These are phyloP conservation scores for Afroboletus lepidellus DNA, from an alignment of 1,284 basidiomycete species.

Conservation along the genomic window DNA sequence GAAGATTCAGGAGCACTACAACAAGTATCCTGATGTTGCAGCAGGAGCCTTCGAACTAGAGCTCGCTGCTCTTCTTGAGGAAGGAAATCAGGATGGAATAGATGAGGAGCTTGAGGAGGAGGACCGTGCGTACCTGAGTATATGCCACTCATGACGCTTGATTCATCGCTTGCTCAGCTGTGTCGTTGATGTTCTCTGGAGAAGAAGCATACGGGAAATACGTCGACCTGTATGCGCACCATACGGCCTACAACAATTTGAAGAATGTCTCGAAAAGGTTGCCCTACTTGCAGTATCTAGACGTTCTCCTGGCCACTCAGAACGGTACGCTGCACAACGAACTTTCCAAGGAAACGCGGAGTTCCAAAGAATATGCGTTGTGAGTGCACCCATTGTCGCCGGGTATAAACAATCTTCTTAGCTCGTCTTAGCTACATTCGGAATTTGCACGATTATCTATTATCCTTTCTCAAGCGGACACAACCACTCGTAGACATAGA, in stretches of 20 bases:
- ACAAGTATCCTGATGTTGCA: constrained; percentile 88
- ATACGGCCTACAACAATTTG: constrained; percentile 88
- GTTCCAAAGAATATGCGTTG: constrained; percentile 77
- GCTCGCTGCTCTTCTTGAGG: constrained; percentile 75
- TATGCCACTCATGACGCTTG: constrained; percentile 4
- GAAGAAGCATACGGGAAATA: constrained; percentile 96
- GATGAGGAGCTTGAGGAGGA: constrained; percentile 77
- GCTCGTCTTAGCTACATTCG: constrained; percentile 67
- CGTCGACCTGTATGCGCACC: constrained; percentile 88
- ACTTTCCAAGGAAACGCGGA: constrained; percentile 70
- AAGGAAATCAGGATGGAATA: constrained; percentile 62
- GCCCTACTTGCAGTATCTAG: constrained; percentile 90
- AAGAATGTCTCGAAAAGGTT: constrained; percentile 78
- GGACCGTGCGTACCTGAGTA: constrained; percentile 59
- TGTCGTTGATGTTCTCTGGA: constrained; percentile 89
- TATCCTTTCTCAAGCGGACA: constrained; percentile 85
- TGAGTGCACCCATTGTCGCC: constrained; percentile 40
- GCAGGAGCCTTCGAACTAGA: constrained; percentile 80
- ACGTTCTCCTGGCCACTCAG: constrained; percentile 67
- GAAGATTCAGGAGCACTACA: constrained; percentile 94
- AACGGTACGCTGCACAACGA: constrained; percentile 64
- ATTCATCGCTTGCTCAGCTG: constrained; percentile 49
- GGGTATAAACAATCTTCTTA: constrained; percentile 12
- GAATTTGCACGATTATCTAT: constrained; percentile 79
- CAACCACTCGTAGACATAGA: constrained; percentile 86